Evolutionary conservation across 306 rosid genomes (phyloP), one percentile per base, ranked within the genome.

Genomic region (Cotoneaster glaucophyllus): DNA sequence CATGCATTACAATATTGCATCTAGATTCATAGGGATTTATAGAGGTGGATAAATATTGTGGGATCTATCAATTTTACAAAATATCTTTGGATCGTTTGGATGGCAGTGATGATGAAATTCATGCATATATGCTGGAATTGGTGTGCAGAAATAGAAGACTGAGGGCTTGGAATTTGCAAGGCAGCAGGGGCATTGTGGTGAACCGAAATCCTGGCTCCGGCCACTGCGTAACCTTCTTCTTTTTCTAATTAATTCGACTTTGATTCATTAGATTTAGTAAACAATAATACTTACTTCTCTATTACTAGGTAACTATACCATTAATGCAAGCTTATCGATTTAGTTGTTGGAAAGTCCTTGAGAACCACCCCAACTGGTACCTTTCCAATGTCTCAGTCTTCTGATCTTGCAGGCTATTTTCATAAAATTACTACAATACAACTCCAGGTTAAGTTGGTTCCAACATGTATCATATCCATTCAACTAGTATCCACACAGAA

Each of bases 91-190:
- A 17, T 78, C 11, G 22, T 17, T 21, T 54, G 45, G 62, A 61
- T 59, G 26, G 68, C 77, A 73, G 67, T 39, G 53, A 18, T 56
- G 61, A 76, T 76, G 74, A 76, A 67, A 76, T 39, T 67, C 71
- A 76, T 34, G 72, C 41, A 29, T 37, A 37, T 37, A 37, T 19
- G 52, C 43, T 67, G 29, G 29, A 13, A 22, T 68, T 57, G 4
- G 19, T 17, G 70, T 5, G 52, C 28, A 70, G 50, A 62, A 63
- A 70, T 61, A 72, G 1, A 53, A 14, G 13, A 50, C 3, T 7
- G 13, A 19, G 41, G 41, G 41, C 41, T 37, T 37, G 41, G 41
- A 37, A 37, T 8, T 37, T 37, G 41, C 10, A 37, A 37, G 41
- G 41, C 41, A 37, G 41, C 41, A 37, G 10, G 10, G 41, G 41